Base-by-base conservation (phyloP, 208 protist genomes). In the Crithidia sp. region DNA sequence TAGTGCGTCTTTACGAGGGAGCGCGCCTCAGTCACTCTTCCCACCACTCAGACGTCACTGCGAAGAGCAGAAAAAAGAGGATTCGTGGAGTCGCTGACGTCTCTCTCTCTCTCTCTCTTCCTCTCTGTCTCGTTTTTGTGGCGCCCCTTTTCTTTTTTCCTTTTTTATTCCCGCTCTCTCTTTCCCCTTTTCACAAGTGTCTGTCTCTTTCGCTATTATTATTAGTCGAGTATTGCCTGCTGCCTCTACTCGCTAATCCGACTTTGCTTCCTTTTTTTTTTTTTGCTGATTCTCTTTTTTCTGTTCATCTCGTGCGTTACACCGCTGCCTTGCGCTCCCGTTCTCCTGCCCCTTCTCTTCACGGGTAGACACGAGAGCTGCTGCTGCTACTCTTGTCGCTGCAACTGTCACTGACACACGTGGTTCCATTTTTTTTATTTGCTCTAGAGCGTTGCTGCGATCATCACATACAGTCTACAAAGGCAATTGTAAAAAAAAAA, bases 251-350 rank as follows among this genome's bases (percentile, higher is more conserved):
- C 28, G 28, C 28, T 28, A 28, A 28, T 28, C 28, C 28, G n/a
- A 41, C 5, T 55, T 45, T 37, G 19, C 61, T 61, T 77, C 2
- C 45, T 8, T 68, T 28, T 55, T 59, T 44, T n/a, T 63, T 57
- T 71, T 69, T 72, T 7, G 70, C 41, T 62, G 45, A 4, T 13
- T 54, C 7, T 57, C 16, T 61, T 52, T 44, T 40, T 68, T 17
- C 45, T 13, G 45, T 49, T 49, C 2, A 49, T 49, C 45, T 49
- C 45, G 45, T 14, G 28, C 28, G 28, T 28, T 28, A 28, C 28
- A 28, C 28, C 28, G 28, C 28, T 28, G 28, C 28, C 28, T 41
- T 63, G 9, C n/a, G 14, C 16, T 13, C 41, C 39, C 7, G 16
- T 44, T 72, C 28, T 72, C 28, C 28, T 0, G 28, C 28, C 1